These are phyloP conservation scores for Chaetomiaceae sp. DNA, from an alignment of 2,329 filamentous ascomycete genomes.

Conservation along the genomic window DNA sequence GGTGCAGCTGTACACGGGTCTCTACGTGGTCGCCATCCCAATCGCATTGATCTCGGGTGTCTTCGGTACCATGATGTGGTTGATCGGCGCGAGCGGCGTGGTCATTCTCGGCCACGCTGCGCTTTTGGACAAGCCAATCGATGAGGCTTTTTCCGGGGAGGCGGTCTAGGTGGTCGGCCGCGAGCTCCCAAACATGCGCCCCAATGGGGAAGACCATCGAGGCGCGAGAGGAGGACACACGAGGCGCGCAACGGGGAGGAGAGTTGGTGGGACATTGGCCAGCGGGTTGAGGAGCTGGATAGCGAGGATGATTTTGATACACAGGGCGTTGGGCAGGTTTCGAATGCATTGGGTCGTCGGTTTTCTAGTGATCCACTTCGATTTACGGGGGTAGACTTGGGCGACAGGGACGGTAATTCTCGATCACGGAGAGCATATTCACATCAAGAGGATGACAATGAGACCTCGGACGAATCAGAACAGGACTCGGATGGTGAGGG, in stretches of 20 bases:
- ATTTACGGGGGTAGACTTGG: slow-evolving; percentile 58
- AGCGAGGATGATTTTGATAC: slow-evolving; percentile 54
- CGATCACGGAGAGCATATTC: slow-evolving; percentile 36
- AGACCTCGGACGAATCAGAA: slow-evolving; percentile 43
- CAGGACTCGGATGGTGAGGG: slow-evolving; percentile 46
- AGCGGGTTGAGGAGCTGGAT: slow-evolving; percentile 63
- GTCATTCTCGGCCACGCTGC: slow-evolving; percentile 91
- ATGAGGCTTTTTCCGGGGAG: slow-evolving; percentile 99
- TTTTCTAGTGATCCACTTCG: slow-evolving; percentile 57
- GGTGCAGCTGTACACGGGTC: slow-evolving; percentile 88
- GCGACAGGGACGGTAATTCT: slow-evolving; percentile 38
- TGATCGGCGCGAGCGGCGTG: slow-evolving; percentile 92
- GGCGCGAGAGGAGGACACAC: slow-evolving; percentile 68
- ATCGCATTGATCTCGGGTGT: slow-evolving; percentile 81
- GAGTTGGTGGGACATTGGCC: slow-evolving; percentile 35
- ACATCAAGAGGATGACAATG: slow-evolving; percentile 44
- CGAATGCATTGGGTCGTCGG: slow-evolving; percentile 38
- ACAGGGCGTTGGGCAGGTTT: slow-evolving; percentile 50
- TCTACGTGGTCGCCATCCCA: slow-evolving; percentile 78
- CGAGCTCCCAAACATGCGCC: slow-evolving; percentile 93
- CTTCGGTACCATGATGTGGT: slow-evolving; percentile 82
- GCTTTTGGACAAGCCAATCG: slow-evolving; percentile 97
- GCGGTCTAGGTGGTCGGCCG: slow-evolving; percentile 99
- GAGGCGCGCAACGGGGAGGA: slow-evolving; percentile 45
- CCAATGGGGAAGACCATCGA: slow-evolving; percentile 99